Evolutionary conservation across 2,329 filamentous ascomycete species (phyloP).

Genomic region (Fusarium acutatum): DNA sequence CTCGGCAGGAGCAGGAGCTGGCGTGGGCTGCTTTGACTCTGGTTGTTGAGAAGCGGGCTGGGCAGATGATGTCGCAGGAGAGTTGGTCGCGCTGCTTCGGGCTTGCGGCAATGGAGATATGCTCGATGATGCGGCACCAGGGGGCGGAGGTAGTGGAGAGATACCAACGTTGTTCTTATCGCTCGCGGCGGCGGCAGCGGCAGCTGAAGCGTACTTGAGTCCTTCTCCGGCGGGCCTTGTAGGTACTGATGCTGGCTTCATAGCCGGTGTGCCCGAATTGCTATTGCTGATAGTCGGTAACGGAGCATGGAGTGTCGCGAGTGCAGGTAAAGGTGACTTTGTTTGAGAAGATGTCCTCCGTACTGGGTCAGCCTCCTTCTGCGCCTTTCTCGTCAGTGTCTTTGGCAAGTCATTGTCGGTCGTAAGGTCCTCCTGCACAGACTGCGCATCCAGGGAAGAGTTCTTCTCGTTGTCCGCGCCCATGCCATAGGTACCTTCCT

Average conservation of each 20-base stretch:
- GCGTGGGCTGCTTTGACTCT: conserved; percentile 47
- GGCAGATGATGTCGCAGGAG: conserved; percentile 58
- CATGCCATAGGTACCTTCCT: conserved; percentile 89
- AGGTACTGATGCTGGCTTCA: conserved; percentile 93
- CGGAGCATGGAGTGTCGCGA: conserved; percentile 87
- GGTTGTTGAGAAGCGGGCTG: conserved; percentile 55
- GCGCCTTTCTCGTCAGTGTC: conserved; percentile 62
- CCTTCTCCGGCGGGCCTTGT: conserved; percentile 87
- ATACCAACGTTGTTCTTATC: conserved; percentile 92
- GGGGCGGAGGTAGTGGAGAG: conserved; percentile 89
- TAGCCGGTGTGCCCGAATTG: conserved; percentile 64
- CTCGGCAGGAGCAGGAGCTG: conserved; percentile 39
- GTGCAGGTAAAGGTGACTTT: conserved; percentile 91
- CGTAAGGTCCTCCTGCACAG: conserved; percentile 80
- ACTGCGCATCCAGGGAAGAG: conserved; percentile 96
- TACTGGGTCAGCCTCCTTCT: conserved; percentile 65
- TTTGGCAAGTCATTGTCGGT: conserved; percentile 65
- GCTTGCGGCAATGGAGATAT: conserved; percentile 63
- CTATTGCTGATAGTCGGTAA: conserved; percentile 69
- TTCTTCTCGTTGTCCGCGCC: conserved; percentile 81
- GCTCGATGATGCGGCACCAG: conserved; percentile 62
- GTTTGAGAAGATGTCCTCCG: conserved; percentile 84
- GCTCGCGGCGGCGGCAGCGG: conserved; percentile 89
- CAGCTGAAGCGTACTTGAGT: conserved; percentile 95
- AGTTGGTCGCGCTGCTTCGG: conserved; percentile 63